Evolutionary conservation across 768 basidiomycete species (phyloP).

Genomic region (Tricholoma saponaceum): DNA sequence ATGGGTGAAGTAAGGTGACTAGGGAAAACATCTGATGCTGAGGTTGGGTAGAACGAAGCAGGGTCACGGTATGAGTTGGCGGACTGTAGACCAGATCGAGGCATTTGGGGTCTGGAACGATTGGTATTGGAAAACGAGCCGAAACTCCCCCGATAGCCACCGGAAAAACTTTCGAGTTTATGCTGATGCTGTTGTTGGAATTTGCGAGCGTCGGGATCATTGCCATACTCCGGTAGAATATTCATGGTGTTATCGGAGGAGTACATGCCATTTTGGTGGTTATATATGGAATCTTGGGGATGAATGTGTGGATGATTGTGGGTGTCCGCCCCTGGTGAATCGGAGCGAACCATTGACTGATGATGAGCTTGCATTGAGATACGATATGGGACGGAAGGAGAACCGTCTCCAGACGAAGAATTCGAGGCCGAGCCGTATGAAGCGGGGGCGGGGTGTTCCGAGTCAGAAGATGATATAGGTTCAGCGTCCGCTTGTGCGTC

Average conservation of each 20-base stretch:
- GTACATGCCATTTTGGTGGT: slow-evolving; percentile 30
- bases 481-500: slow-evolving; percentile 84
- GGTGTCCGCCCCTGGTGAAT: slow-evolving; percentile 43
- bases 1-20: slow-evolving; percentile 36
- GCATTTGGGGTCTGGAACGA: slow-evolving; percentile 36
- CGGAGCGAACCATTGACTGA: slow-evolving; percentile 37
- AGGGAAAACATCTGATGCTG: slow-evolving; percentile 30
- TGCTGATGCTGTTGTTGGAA: slow-evolving; percentile 24
- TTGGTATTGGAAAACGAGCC: slow-evolving; percentile 39
- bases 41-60: slow-evolving; percentile 26
- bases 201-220: slow-evolving; percentile 36
- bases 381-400: slow-evolving; percentile 55
- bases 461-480: slow-evolving; percentile 52
- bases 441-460: slow-evolving; percentile 42
- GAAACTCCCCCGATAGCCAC: slow-evolving; percentile 31
- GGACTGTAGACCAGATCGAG: slow-evolving; percentile 27
- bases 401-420: slow-evolving; percentile 44
- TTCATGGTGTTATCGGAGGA: slow-evolving; percentile 34
- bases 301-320: slow-evolving; percentile 30
- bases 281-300: slow-evolving; percentile 33
- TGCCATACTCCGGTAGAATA: slow-evolving; percentile 31
- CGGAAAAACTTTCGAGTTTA: slow-evolving; percentile 33
- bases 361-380: slow-evolving; percentile 43
- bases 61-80: slow-evolving; percentile 34
- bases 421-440: slow-evolving; percentile 48